Percentiles rank a stretch among this genome's conserved stretches.
phyloP scores from a whole-genome alignment of 2,329 filamentous ascomycete genomes.

The Microsporum ferrugineum region DNA sequence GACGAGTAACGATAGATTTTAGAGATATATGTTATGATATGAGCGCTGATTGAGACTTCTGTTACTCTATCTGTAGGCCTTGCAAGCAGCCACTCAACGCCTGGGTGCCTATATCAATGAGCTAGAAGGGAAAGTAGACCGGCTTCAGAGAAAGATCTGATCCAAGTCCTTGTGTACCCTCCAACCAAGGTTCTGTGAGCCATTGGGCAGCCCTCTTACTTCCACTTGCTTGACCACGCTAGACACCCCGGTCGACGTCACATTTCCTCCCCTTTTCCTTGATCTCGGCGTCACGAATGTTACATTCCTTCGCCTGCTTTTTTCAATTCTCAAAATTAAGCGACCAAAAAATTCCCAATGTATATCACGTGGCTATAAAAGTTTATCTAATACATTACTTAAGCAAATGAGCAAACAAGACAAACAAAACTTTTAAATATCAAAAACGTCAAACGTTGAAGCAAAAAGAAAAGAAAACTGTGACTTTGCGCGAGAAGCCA shows the following conservation, averaged over 20 bases:
- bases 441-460: neutral
- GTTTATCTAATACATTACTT: neutral
- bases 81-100: slow-evolving; percentile 77
- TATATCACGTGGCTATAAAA: neutral
- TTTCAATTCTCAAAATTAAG: neutral
- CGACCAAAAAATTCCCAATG: neutral
- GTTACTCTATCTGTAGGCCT: slow-evolving; percentile 44
- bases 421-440: neutral
- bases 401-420: neutral
- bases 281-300: neutral
- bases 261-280: neutral
- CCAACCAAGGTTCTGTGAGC: neutral
- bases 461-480: neutral
- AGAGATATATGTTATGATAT: neutral
- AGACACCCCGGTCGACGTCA: neutral
- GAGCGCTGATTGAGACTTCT: neutral
- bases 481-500: slow-evolving; percentile 6
- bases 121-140: slow-evolving; percentile 68
- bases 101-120: slow-evolving; percentile 72
- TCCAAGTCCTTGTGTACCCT: neutral
- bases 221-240: neutral
- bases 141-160: slow-evolving; percentile 47
- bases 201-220: neutral
- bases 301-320: neutral
- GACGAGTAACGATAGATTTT: slow-evolving; percentile 4